phyloP scores from a whole-genome alignment of 257 asterid genomes.

The Petrea volubilis region DNA sequence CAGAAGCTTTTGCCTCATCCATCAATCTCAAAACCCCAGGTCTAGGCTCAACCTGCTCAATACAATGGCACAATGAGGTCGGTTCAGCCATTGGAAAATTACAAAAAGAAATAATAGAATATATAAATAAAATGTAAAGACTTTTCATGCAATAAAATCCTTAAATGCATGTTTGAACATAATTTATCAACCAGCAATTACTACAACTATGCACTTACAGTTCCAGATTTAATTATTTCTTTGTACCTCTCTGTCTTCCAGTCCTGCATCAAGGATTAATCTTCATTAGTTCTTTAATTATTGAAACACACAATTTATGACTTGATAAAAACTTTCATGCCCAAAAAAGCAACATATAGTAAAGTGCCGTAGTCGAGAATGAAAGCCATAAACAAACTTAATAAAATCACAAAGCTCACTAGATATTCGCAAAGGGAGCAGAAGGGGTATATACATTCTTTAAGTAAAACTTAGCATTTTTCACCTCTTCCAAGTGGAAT shows the following conservation, averaged over 20 bases:
- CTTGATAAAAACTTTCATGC: slow-evolving; percentile 14
- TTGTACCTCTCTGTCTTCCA: slow-evolving; percentile 99
- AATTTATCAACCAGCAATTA: slow-evolving; percentile 8
- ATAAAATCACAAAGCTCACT: not conserved
- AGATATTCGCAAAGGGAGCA: not conserved
- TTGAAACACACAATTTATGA: not conserved
- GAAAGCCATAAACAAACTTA: not conserved
- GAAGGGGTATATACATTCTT: not conserved
- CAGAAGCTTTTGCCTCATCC: slow-evolving; percentile 96
- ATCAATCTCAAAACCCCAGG: slow-evolving; percentile 96
- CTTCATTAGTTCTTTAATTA: slow-evolving; percentile 2
- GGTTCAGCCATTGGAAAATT: slow-evolving; percentile 1
- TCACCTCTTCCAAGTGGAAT: not conserved
- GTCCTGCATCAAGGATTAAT: slow-evolving; percentile 52
- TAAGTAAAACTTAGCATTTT: not conserved
- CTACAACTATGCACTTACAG: slow-evolving; percentile 49
- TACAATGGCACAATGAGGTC: not conserved
- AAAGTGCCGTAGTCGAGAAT: not conserved
- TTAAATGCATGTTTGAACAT: not conserved
- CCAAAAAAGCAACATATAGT: not conserved
- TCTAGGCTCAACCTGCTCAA: slow-evolving; percentile 84
- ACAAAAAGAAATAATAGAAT: not conserved
- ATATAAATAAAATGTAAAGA: not conserved
- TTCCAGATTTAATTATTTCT: slow-evolving; percentile 89
- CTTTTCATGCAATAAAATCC: not conserved